Base-by-base conservation (phyloP, 2,329 filamentous ascomycete species). In the Fusarium sp. region DNA sequence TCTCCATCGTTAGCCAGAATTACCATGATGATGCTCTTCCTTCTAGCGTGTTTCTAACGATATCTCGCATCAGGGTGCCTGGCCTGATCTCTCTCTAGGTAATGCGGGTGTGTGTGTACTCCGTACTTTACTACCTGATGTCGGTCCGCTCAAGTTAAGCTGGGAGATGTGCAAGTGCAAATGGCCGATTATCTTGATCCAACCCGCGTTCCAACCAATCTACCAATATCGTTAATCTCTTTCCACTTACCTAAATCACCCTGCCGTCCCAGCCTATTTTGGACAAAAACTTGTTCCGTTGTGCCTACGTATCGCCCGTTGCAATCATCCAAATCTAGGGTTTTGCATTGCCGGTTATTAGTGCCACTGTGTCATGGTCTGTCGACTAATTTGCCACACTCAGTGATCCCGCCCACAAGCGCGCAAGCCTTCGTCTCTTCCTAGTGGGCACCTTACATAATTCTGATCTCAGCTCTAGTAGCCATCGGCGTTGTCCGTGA, bases 401-500 rank as follows among this genome's bases (percentile, higher is more conserved):
- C 53, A 48, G 51, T 45, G 45, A 56, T 51, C 45, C 45, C 27
- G 23, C 54, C 40, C 58, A 46, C 35, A 40, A 60, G 53, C 45
- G 33, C 48, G 30, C 35, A 27, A 50, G 43, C 52, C 51, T 52
- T 62, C 19, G 49, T 44, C 47, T 27, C 43, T 50, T 4, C 37
- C 37, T 41, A 47, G 37, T 23, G 40, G 22, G 32, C 41, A 48
- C 53, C 57, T 69, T 68, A 67, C 61, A 68, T 69, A 69, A 69
- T 68, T 68, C 51, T 67, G 67, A 67, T 58, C 56, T 54, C 56
- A 62, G 58, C 48, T 55, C 60, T 44, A 32, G 51, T 66, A 66
- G 50, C 39, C 50, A 62, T 68, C 66, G 66, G 66, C 66, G 65
- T 68, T 69, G 66, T 68, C 66, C 66, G 56, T 55, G 39, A 47